Evolutionary conservation across 192 early-diverging fungal species (phyloP), one percentile per base, ranked within the genome.

Genomic region (Coemansia reversa): DNA sequence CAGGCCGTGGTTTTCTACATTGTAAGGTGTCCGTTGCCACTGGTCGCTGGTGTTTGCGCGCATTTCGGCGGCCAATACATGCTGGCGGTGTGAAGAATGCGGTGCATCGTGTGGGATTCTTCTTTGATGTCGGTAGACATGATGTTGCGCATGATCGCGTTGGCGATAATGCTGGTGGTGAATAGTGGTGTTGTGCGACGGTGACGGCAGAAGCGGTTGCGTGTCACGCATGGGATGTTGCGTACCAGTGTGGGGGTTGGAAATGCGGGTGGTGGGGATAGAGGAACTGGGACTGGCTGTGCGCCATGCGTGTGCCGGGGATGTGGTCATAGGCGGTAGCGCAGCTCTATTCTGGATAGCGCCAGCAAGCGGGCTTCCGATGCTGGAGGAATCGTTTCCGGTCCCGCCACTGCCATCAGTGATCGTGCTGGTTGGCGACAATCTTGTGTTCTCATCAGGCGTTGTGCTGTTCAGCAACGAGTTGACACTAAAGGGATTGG

Each of bases 381-480:
- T 42, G 62, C 53, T 56, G 5, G 62, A 64, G 49, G n/a, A 19
- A 18, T 49, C 22, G 5, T 29, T 32, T 5, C 24, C 52, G 3
- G 62, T 54, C 18, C 53, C 12, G 16, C 25, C 39, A 51, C 62
- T 64, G 62, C 39, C 30, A 4, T 64, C 62, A 24, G 62, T 64
- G 27, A 19, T 20, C 16, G 53, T n/a, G 25, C 53, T 48, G 27
- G 19, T 18, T 19, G 62, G 54, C 24, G 62, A 55, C 24, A 30
- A 14, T 25, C 39, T 39, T 42, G 5, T 4, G 8, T 30, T 39
- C 18, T 48, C 39, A 54, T 14, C 19, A 6, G 9, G 62, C 28
- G 62, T 11, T 5, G 60, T 47, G 32, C 48, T 32, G 60, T 75
- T 75, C 23, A 75, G 67, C 73, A 75, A 63, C 47, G 73, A 68